A percentile compares a stretch with the other conserved stretches of the same genome.
These are phyloP conservation scores for Ceratocystis harringtonii DNA, from an alignment of 2,329 filamentous ascomycete species.

Conservation along the genomic window DNA sequence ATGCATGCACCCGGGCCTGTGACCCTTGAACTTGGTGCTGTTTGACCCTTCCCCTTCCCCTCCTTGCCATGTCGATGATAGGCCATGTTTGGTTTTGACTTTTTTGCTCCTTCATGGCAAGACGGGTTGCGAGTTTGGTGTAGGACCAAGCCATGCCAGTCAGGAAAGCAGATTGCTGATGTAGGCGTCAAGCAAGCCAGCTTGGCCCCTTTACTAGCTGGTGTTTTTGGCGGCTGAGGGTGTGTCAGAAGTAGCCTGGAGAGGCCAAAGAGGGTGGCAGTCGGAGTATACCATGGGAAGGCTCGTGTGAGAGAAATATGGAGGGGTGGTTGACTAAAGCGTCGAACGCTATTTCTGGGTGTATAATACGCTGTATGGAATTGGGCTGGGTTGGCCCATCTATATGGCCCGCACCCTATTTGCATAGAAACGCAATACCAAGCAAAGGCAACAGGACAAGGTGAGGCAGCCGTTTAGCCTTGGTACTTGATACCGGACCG, in stretches of 20 bases:
- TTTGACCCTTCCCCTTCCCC: neutral
- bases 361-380: neutral
- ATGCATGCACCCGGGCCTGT: neutral
- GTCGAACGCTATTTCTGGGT: neutral
- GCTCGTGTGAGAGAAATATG: neutral
- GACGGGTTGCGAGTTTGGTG: neutral
- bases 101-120: neutral
- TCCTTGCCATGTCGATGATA: neutral
- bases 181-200: too few species aligned
- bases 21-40: neutral
- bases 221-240: neutral
- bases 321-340: neutral
- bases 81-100: conserved; percentile 1
- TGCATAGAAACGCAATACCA: neutral
- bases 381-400: neutral
- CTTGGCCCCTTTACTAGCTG: neutral
- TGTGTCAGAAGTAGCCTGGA: neutral
- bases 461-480: too few species aligned
- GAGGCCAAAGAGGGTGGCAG: neutral
- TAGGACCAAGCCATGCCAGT: too few species aligned
- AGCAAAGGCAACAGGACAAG: neutral
- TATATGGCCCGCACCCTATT: neutral
- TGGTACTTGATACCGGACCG: neutral
- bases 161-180: too few species aligned
- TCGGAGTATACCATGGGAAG: neutral